Evolutionary conservation across 2,329 filamentous ascomycete species (phyloP), one percentile per base, ranked within the genome.

Genomic region (Fusarium clavum): DNA sequence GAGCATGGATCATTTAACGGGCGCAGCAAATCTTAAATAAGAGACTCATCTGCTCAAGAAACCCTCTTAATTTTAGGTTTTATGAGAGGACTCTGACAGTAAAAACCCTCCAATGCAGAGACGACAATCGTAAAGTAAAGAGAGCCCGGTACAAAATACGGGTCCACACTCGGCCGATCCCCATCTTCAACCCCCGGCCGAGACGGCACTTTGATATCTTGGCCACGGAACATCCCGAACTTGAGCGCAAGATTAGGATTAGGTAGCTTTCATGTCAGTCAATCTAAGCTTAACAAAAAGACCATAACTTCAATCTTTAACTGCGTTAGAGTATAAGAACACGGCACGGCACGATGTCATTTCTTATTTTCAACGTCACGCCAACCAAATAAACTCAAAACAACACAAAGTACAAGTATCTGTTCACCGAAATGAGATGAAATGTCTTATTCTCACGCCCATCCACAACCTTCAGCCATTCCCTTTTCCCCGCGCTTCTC

Each of bases 371-470:
- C 25, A 32, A 11, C 45, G 22, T 40, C 34, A 12, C 47, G 11
- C 9, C 18, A 16, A 29, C 4, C n/a, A 25, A 20, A 43, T 25
- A 47, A 44, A 27, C 45, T 55, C 29, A 65, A 34, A 48, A 38
- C 25, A 44, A 44, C 20, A 45, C 52, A 49, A 49, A 20, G 27
- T 48, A 24, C 45, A 49, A 24, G 32, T 45, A 27, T 55, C 32
- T 20, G 10, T 29, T 32, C 43, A 14, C 46, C 46, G 24, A n/a
- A 38, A 12, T 38, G 3, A 38, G n/a, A 38, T n/a, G 3, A 38
- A 38, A 38, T n/a, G 22, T 20, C 13, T 52, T 66, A 69, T 38
- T 11, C 44, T 51, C 66, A 69, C 66, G 24, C 66, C 61, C 61
- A 11, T 53, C 29, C 62, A 52, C 38, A 60, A 27, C 16, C 32